Conservation (phyloP, 2,329 filamentous ascomycete species). For the Berkeleyomyces basicola region DNA sequence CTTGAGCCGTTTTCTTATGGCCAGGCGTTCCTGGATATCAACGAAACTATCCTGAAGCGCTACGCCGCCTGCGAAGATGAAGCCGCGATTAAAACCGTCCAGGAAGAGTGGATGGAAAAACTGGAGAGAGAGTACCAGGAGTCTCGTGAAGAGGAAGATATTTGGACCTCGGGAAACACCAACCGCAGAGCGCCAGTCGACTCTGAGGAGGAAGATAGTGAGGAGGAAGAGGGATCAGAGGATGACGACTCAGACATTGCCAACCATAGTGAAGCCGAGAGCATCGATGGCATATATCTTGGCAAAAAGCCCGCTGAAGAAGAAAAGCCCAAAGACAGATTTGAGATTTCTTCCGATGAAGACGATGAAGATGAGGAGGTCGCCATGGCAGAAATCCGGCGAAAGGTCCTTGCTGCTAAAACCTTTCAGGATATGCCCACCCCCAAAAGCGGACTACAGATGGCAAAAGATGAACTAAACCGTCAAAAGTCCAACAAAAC, state of each 20-base stretch:
- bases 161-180: slow-evolving; percentile 82
- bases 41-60: slow-evolving; percentile 59
- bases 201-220: slow-evolving; percentile 39
- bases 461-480: not conserved
- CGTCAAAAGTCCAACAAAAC: slow-evolving; percentile 25
- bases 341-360: slow-evolving; percentile 65
- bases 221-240: slow-evolving; percentile 32
- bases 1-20: slow-evolving; percentile 80
- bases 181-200: slow-evolving; percentile 45
- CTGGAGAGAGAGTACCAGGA: slow-evolving; percentile 80
- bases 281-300: slow-evolving; percentile 42
- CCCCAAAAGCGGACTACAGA: slow-evolving; percentile 28
- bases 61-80: slow-evolving; percentile 77
- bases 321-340: slow-evolving; percentile 40
- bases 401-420: slow-evolving; percentile 80
- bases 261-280: slow-evolving; percentile 29
- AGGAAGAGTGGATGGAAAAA: slow-evolving; percentile 76
- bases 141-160: slow-evolving; percentile 57
- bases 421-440: slow-evolving; percentile 43
- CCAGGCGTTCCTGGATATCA: slow-evolving; percentile 77
- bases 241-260: slow-evolving; percentile 30
- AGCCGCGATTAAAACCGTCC: slow-evolving; percentile 64
- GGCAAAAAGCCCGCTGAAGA: slow-evolving; percentile 34
- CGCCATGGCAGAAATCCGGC: slow-evolving; percentile 82
- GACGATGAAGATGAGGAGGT: slow-evolving; percentile 69